A percentile compares a stretch with the other conserved stretches of the same genome.
Evolutionary conservation across 805 yeast species (phyloP).

Genomic region (baker's yeast (Saccharomyces cerevisiae)): DNA sequence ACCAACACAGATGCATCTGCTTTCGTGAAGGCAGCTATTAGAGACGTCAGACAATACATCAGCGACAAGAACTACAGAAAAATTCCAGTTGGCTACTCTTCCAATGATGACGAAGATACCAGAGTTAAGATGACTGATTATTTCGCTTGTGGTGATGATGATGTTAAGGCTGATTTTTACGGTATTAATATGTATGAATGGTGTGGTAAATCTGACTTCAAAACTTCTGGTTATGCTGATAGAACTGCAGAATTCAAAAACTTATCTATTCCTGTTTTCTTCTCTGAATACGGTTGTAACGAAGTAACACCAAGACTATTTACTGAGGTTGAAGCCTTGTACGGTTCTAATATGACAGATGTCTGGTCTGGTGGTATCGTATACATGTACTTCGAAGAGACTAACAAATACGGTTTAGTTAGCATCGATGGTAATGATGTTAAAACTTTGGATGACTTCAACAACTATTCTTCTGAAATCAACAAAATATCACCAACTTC

Average conservation of each 20-base stretch:
- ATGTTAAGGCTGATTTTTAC: conserved; percentile 65
- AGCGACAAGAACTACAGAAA: conserved; percentile 49
- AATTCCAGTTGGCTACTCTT: conserved; percentile 77
- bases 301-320: conserved; percentile 59
- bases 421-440: conserved; percentile 41
- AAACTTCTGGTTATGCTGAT: conserved; percentile 53
- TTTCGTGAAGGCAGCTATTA: conserved; percentile 73
- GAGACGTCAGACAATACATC: conserved; percentile 69
- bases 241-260: conserved; percentile 58
- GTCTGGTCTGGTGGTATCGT: conserved; percentile 90
- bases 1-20: conserved; percentile 70
- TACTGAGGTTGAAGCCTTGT: conserved; percentile 61
- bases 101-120: conserved; percentile 64
- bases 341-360: conserved; percentile 61
- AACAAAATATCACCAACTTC: conserved; percentile 45
- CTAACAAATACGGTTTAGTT: conserved; percentile 69
- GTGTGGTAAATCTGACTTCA: conserved; percentile 63
- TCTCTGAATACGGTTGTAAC: conserved; percentile 81
- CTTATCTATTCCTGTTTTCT: conserved; percentile 64
- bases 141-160: conserved; percentile 65
- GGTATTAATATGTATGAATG: conserved; percentile 88
- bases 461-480: conserved; percentile 54
- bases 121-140: conserved; percentile 65
- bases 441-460: conserved; percentile 54
- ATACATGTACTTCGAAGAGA: conserved; percentile 75